Percentiles rank a stretch among this genome's conserved stretches.
Conservation (phyloP, 148 eudicot genomes). For the Rhododendron ovatum region DNA sequence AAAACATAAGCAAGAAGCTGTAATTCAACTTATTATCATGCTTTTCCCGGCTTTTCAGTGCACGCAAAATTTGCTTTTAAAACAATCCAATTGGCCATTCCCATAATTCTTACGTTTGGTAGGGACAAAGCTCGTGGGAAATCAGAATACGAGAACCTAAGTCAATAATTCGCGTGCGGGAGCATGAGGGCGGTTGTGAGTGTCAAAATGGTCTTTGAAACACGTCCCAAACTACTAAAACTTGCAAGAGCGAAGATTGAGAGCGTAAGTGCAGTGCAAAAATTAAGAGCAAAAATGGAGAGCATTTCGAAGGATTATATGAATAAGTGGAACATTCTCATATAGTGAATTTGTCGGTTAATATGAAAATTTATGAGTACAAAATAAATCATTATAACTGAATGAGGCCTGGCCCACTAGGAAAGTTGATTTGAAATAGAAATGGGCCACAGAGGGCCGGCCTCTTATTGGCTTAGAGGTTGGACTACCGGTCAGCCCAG, state of each 20-base stretch:
- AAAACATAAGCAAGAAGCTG: not conserved
- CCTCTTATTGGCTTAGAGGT: not conserved
- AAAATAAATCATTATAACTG: not conserved
- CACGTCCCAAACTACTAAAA: too few relatives aligned
- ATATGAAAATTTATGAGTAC: not conserved
- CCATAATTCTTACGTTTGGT: not conserved
- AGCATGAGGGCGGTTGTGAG: not conserved
- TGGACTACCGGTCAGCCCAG: not conserved
- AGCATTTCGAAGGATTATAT: not conserved
- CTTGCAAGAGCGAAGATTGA: not conserved
- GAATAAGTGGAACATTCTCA: not conserved
- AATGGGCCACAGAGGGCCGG: not conserved
- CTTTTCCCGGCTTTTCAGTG: conserved; percentile 12
- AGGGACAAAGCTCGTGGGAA: not conserved
- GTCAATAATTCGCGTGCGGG: not conserved
- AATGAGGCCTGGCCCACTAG: not conserved
- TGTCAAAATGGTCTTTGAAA: too few relatives aligned
- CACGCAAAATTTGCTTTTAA: not conserved
- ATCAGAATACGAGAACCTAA: not conserved
- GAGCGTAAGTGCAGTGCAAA: not conserved
- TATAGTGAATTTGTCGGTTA: not conserved
- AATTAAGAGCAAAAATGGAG: too few relatives aligned
- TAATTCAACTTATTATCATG: not conserved
- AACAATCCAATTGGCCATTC: not conserved
- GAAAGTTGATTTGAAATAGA: not conserved